A percentile compares a stretch with the other conserved stretches of the same genome.
Conservation (phyloP, 2,329 filamentous ascomycete species). For the Exophiala phaeomuriformis region DNA sequence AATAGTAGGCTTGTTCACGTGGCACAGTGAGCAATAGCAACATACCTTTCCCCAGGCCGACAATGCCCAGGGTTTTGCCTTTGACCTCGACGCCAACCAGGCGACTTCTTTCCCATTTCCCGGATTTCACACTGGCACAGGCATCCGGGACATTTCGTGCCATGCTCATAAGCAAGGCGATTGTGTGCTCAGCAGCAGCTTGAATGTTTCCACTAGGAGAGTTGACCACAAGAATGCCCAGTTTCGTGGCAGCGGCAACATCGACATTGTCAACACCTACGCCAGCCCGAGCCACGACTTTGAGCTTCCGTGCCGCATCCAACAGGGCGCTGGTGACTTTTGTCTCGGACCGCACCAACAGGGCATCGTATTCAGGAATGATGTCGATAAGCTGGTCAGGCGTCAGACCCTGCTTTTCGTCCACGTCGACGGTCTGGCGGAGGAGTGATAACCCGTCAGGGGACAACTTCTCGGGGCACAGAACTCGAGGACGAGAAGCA, state of each 20-base stretch:
- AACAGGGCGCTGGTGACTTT: slow-evolving; percentile 67
- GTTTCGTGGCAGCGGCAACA: slow-evolving; percentile 61
- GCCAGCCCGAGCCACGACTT: slow-evolving; percentile 71
- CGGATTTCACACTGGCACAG: slow-evolving; percentile 60
- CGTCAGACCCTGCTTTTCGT: slow-evolving; percentile 57
- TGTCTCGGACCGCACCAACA: slow-evolving; percentile 75
- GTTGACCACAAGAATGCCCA: slow-evolving; percentile 74
- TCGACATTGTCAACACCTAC: slow-evolving; percentile 80
- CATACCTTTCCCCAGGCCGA: slow-evolving; percentile 69
- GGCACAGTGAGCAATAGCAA: background rate
- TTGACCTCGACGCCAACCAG: slow-evolving; percentile 72
- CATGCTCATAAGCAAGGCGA: slow-evolving; percentile 65
- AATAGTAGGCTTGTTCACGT: too few species aligned
- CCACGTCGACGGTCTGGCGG: slow-evolving; percentile 59
- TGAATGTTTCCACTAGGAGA: slow-evolving; percentile 72
- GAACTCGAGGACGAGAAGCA: slow-evolving; percentile 46
- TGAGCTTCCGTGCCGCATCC: slow-evolving; percentile 58
- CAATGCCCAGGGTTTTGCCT: slow-evolving; percentile 66
- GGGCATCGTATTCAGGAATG: slow-evolving; percentile 65
- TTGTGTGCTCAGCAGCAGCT: slow-evolving; percentile 70
- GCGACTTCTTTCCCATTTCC: slow-evolving; percentile 66
- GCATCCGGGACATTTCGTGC: slow-evolving; percentile 67
- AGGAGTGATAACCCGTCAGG: slow-evolving; percentile 68
- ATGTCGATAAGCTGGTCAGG: slow-evolving; percentile 57
- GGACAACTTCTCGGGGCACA: slow-evolving; percentile 74